Evolutionary conservation across 345 rosid species (phyloP), one percentile per base, ranked within the genome.

Genomic region (Euclidium syriacum): DNA sequence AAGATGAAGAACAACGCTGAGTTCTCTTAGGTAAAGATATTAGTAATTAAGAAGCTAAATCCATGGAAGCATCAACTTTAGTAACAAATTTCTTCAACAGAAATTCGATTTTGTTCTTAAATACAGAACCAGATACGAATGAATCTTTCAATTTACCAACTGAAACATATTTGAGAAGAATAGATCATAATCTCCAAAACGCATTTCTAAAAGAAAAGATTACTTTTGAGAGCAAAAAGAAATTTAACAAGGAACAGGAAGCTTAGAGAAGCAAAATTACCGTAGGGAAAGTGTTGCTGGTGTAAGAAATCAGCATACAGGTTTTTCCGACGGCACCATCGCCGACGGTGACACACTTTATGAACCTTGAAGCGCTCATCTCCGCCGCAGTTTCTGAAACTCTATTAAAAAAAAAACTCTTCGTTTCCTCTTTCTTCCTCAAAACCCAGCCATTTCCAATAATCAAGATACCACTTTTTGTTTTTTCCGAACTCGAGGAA

Each of bases 311-410:
- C 60, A 91, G 83, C 87, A 91, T 62, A 79, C 98, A 89, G 12
- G 98, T 91, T 67, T 91, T 91, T 14, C 96, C 98, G 42, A 91
- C 98, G 34, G 96, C 98, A 5, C 95, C 96, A 36, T 91, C 98
- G 62, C 98, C 96, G 71, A 91, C 98, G 26, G 98, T 91, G 9
- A 86, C 95, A 77, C 98, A 91, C 95, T 91, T 91, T 11, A 88
- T 88, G 78, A 89, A 91, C 85, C 92, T 83, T 33, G 92, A 88
- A 34, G 98, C 96, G 49, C 89, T 88, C 96, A 88, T 91, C 70
- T 68, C 62, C 50, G 16, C 62, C 49, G 52, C 43, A 63, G 56
- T 40, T 46, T 29, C 41, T 46, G 1, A 52, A 47, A 48, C 27
- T 26, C 3, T 2, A 6, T n/a, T n/a, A 11, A 5, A 1, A 20